Evolutionary conservation across 495 filamentous ascomycete species (phyloP), one percentile per base, ranked within the genome.

Genomic region (Evernia prunastri): DNA sequence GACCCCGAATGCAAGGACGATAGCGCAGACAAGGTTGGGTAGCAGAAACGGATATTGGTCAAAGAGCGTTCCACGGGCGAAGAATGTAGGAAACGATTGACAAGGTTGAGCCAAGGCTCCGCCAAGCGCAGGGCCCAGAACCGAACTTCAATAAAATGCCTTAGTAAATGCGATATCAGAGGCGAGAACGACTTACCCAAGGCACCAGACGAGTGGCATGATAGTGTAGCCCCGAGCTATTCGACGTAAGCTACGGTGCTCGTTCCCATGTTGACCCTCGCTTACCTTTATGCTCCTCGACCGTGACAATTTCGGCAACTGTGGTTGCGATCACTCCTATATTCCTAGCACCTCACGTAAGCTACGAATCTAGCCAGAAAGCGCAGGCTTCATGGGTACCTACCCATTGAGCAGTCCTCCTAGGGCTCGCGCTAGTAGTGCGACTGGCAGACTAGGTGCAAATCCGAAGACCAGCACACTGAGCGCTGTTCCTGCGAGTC

Each of bases 181-280:
- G 25, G 31, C n/a, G 20, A 40, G 36, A 15, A 31, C 35, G 15
- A 73, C 80, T 71, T 74, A 89, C 86, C 94, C 94, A 68, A 98
- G 76, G 73, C 92, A 97, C 95, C 95, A 98, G 35, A 97, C 87
- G 68, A 96, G 89, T 2, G 94, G 94, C 94, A 98, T 96, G 70
- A 98, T 91, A 10, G 94, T 87, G 76, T 92, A 99, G 53, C 92
- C 95, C 54, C 87, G 89, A 62, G 91, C 89, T 90, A 64, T 47
- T 11, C 17, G 20, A 61, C 49, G 56, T 68, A 40, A 70, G 67
- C 45, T 39, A 23, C 3, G 8, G 20, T 17, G 51, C 18, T 29
- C 58, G 13, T 8, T 54, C 56, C 43, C 17, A 18, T 51, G 33
- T 36, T 37, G 49, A 58, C 39, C 35, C 43, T 23, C 31, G 80